phyloP scores from a whole-genome alignment of 805 yeast genomes.

The Candida coquimbonensis region DNA sequence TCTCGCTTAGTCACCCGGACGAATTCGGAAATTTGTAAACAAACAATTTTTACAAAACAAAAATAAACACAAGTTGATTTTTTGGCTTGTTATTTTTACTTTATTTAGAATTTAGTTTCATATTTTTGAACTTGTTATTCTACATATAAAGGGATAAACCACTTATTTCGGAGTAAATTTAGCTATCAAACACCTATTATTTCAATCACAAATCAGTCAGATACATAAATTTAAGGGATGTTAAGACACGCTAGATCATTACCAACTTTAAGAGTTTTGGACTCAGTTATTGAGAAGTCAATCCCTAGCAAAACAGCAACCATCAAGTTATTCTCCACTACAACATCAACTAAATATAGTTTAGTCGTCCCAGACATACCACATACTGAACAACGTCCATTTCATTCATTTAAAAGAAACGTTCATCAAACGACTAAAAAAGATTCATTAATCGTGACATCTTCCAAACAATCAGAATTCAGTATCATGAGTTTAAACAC shows the following conservation, averaged over 20 bases:
- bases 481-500: slow-evolving; percentile 43
- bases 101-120: too few relatives aligned
- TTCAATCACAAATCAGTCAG: not conserved
- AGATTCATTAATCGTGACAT: slow-evolving; percentile 18
- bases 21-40: not conserved
- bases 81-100: too few relatives aligned
- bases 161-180: too few relatives aligned
- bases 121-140: too few relatives aligned
- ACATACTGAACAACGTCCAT: slow-evolving; percentile 10
- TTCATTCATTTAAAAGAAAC: slow-evolving; percentile 13
- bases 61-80: not conserved
- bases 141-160: too few relatives aligned
- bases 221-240: slow-evolving; percentile 8
- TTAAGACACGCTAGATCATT: slow-evolving; percentile 25
- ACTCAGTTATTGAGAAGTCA: slow-evolving; percentile 7
- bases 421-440: slow-evolving; percentile 26
- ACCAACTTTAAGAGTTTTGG: slow-evolving; percentile 18
- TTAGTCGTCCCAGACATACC: slow-evolving; percentile 19
- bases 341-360: slow-evolving; percentile 14
- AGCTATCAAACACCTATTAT: too few relatives aligned
- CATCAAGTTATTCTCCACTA: slow-evolving; percentile 3
- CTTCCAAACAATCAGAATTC: slow-evolving; percentile 21
- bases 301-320: slow-evolving; percentile 8
- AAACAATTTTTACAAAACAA: not conserved
- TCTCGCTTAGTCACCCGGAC: not conserved